Evolutionary conservation across 192 early-diverging fungal species (phyloP), one percentile per base, ranked within the genome.

Genomic region (Backusella westeae): DNA sequence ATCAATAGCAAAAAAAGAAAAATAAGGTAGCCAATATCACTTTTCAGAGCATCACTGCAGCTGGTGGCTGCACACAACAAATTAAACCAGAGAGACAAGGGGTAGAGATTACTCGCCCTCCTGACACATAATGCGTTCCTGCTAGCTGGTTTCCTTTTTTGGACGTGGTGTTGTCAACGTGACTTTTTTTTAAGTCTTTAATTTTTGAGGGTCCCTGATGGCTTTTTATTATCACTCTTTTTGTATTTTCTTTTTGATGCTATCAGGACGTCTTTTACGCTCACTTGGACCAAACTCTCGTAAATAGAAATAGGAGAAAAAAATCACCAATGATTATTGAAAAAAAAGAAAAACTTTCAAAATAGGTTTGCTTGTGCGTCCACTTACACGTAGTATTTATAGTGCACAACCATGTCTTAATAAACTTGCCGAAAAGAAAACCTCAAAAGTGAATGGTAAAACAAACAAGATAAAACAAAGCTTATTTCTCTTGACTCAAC

Each of bases 351-450:
- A 52, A 4, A 52, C 49, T 52, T 52, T 52, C 17, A 32, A 6
- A 59, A 59, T 59, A 59, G 53, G 53, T 59, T 26, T 59, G 3
- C 21, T 59, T 59, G 53, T 59, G 10, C 53, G 53, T 59, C 53
- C 53, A 59, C 53, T 59, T 59, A 59, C 53, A 59, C 53, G 53
- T 59, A 59, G 53, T 59, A 21, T 59, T 59, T 59, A 59, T 59
- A 59, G 53, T 59, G 53, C 53, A 10, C 53, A 26, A 23, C 53
- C 53, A 9, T 59, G 53, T 59, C 53, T 59, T 59, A 9, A 59
- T 26, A 59, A 59, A 59, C 21, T 59, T 7, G 53, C 23, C 8
- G 53, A 59, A 26, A 59, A 59, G 23, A 59, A 59, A 26, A 6
- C 21, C 9, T 59, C 53, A 9, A 59, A 59, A 59, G 53, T 59